A percentile compares a stretch with the other conserved stretches of the same genome.
phyloP scores from a whole-genome alignment of 805 yeast genomes.

The Kazachstania viticola region DNA sequence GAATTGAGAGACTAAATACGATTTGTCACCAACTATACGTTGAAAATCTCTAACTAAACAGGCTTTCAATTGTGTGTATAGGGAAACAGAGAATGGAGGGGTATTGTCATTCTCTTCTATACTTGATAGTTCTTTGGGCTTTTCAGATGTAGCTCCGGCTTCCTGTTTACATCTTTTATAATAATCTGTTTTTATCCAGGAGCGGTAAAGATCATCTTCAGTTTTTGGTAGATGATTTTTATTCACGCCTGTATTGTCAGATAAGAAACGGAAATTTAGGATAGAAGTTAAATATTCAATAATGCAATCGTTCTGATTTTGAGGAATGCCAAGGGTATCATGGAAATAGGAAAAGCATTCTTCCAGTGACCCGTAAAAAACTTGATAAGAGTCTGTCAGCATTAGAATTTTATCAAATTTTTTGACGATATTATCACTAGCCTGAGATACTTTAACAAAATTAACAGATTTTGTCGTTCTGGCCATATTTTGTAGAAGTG shows the following conservation, averaged over 20 bases:
- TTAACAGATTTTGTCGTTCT: conserved; percentile 31
- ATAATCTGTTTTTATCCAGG: conserved; percentile 20
- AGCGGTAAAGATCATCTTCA: conserved; percentile 36
- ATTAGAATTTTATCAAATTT: conserved; percentile 38
- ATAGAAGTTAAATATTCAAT: conserved; percentile 53
- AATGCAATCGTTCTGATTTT: conserved; percentile 47
- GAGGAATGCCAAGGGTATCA: conserved; percentile 38
- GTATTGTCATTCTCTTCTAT: conserved; percentile 18
- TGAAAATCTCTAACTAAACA: conserved; percentile 36
- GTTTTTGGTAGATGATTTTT: conserved; percentile 4
- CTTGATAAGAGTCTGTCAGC: conserved; percentile 37
- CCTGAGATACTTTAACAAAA: conserved; percentile 37
- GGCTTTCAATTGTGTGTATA: conserved; percentile 33
- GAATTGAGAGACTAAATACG: conserved; percentile 31
- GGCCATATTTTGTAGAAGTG: conserved; percentile 34
- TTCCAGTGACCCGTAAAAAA: conserved; percentile 34
- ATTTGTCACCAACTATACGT: conserved; percentile 35
- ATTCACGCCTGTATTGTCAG: background rate
- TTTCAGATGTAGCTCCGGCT: conserved; percentile 22
- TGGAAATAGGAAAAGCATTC: conserved; percentile 38
- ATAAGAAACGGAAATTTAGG: conserved; percentile 30
- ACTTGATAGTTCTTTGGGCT: conserved; percentile 20
- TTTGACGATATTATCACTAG: conserved; percentile 37
- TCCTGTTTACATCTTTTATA: conserved; percentile 13
- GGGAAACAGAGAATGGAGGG: conserved; percentile 8